Conservation (phyloP, 2,329 filamentous ascomycete genomes). For the Neoarthrinium moseri region DNA sequence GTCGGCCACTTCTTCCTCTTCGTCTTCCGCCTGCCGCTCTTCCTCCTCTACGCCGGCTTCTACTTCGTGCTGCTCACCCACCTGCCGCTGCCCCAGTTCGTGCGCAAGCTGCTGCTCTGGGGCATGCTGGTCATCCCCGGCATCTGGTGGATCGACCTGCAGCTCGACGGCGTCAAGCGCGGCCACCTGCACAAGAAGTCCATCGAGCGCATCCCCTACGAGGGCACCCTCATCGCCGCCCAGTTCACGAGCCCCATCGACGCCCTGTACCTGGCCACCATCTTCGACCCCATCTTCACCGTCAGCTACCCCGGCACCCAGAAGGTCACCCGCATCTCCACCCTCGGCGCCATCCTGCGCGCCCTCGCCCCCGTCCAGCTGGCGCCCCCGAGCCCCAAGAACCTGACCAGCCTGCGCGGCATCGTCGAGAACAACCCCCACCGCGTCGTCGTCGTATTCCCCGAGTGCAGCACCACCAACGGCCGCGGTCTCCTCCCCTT, state of each 20-base stretch:
- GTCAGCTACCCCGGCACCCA: conserved; percentile 74
- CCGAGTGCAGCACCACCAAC: conserved; percentile 93
- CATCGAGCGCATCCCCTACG: conserved; percentile 70
- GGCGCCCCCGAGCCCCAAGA: conserved; percentile 41
- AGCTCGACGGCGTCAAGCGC: conserved; percentile 93
- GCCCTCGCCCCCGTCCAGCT: conserved; percentile 61
- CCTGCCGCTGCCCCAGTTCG: conserved; percentile 62
- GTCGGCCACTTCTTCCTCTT: conserved; percentile 73
- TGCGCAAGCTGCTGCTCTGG: conserved; percentile 87
- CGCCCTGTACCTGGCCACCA: conserved; percentile 87
- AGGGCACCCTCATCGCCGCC: conserved; percentile 80
- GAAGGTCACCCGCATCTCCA: conserved; percentile 72
- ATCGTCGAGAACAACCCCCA: conserved; percentile 68
- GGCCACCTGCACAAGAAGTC: conserved; percentile 80
- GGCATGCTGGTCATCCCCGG: conserved; percentile 82
- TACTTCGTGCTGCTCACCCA: conserved; percentile 84
- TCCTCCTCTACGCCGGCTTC: conserved; percentile 63
- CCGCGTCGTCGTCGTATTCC: conserved; percentile 82
- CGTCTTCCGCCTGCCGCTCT: conserved; percentile 74
- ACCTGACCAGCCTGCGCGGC: conserved; percentile 59
- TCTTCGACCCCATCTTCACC: conserved; percentile 96
- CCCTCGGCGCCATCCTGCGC: conserved; percentile 71
- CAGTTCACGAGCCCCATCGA: conserved; percentile 93
- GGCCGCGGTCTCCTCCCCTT: conserved; percentile 85
- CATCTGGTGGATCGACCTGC: conserved; percentile 98